Evolutionary conservation across 208 protist species (phyloP), one percentile per base, ranked within the genome.

Genomic region (Leishmania mexicana): DNA sequence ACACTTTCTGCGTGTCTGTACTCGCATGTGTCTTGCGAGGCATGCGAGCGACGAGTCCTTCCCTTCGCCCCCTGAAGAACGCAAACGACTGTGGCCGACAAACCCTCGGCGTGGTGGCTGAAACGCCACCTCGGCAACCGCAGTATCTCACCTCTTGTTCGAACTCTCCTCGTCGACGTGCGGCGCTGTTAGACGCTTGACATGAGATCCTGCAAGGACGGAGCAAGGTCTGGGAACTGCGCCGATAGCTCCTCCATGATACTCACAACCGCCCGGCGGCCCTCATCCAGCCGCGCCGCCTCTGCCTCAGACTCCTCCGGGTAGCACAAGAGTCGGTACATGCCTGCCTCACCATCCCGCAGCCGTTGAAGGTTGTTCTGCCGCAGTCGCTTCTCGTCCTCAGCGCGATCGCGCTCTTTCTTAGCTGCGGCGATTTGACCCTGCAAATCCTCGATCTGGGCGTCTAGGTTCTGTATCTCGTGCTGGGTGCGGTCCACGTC

Each of bases 291-390:
- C 42, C 83, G 88, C 47, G 87, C 57, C 49, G 78, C 68, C 71
- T 96, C 92, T 17, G 78, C 81, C 57, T 74, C 74, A 1, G 86
- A 78, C 67, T 95, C 88, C 76, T 98, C 92, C 35, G 91, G 92
- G 76, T 88, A 90, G 79, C 90, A 90, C 24, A 86, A 88, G n/a
- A 97, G 88, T 57, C 92, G 87, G 88, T 97, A 98, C 40, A 87
- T 84, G 75, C 93, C 93, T 35, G 89, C 93, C 87, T 97, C 93
- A 13, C 87, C 92, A 67, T 98, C 96, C 24, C 93, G 93, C 57
- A 98, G 83, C 8, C 87, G 89, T 77, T 98, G 94, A 45, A 97
- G 89, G 65, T 87, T 96, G 73, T 81, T 87, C 76, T 97, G 94
- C 81, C 95, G 95, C 35, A 95, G 85, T 17, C 81, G 85, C 80